Evolutionary conservation across 108 stramenopile genomes (phyloP).

Genomic region (Fragilaria radians): DNA sequence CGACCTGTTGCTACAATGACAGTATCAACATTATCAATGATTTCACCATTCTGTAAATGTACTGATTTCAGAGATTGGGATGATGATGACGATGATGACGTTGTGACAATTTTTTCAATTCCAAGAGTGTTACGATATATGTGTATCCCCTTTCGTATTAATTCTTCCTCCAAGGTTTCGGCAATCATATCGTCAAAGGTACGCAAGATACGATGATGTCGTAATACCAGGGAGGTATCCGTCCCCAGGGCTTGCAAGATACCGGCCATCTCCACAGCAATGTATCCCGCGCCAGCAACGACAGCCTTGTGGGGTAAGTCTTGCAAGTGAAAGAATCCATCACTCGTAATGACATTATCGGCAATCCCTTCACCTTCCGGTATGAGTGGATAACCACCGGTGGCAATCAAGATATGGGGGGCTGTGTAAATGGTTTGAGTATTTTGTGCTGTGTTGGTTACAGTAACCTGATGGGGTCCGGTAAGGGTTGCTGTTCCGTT

Average conservation of each 20-base stretch:
- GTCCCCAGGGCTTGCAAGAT: constrained; percentile 76
- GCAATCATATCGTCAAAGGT: constrained; percentile 67
- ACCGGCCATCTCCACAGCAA: constrained; percentile 91
- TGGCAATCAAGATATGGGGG: constrained; percentile 78
- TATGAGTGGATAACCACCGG: constrained; percentile 70
- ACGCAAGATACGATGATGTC: constrained; percentile 52
- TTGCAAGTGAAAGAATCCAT: constrained; percentile 90
- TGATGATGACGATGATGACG: too few species aligned
- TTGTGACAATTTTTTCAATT: constrained; percentile 22
- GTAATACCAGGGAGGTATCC: constrained; percentile 68
- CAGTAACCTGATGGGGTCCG: background rate
- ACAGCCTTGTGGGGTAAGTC: constrained; percentile 70
- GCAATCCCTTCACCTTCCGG: constrained; percentile 46
- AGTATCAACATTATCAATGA: constrained; percentile 62
- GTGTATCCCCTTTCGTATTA: constrained; percentile 56
- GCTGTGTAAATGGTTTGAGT: constrained; percentile 31
- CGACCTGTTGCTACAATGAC: constrained; percentile 84
- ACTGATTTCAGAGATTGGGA: constrained; percentile 49
- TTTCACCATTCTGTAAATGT: constrained; percentile 37
- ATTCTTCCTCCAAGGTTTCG: constrained; percentile 56
- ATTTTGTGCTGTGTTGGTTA: constrained; percentile 7
- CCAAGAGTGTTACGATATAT: constrained; percentile 52
- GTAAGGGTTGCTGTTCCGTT: constrained; percentile 33
- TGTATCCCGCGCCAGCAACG: constrained; percentile 90
- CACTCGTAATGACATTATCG: constrained; percentile 64